Evolutionary conservation across 140 eudicot species (phyloP), one percentile per base, ranked within the genome.

Genomic region (Cichorium intybus): DNA sequence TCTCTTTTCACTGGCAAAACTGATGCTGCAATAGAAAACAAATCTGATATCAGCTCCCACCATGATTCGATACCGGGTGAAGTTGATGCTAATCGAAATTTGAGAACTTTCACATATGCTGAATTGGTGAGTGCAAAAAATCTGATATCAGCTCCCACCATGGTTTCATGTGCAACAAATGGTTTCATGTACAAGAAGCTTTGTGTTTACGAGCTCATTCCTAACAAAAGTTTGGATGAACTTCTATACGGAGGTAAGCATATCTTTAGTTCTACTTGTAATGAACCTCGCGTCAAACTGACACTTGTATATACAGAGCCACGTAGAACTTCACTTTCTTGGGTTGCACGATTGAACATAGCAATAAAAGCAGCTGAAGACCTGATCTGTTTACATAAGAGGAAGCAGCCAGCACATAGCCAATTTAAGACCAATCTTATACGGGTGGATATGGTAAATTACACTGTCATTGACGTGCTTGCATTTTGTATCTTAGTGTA

Each of bases 101-200:
- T 1, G 3, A 26, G 29, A 26, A 46, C 3, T 0, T 69, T 57
- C 16, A 46, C 31, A 28, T 37, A 24, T 1, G 33, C 34, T 47
- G 75, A 58, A 12, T 18, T 57, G 16, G 22, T 9, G 7, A 34
- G 9, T 27, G 67, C 60, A 57, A 58, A 59, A 10, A 58, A n/a
- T n/a, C n/a, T n/a, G n/a, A n/a, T n/a, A n/a, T n/a, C n/a, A n/a
- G n/a, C n/a, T n/a, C n/a, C n/a, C n/a, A n/a, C n/a, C n/a, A 21
- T 2, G 15, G 29, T 12, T 69, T 69, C 33, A 10, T 6, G 6
- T 18, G n/a, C 60, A 57, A 58, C 67, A 10, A 58, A 21, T 2
- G 15, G 29, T 12, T 69, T 69, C 33, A 10, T 6, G 6, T 18
- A 18, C 17, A 22, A 4, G 27, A 1, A 18, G 29, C 29, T 26